Percentiles rank a stretch among this genome's conserved stretches.
These are phyloP conservation scores for Collariella sp. DNA, from an alignment of 495 filamentous ascomycete genomes.

Conservation along the genomic window DNA sequence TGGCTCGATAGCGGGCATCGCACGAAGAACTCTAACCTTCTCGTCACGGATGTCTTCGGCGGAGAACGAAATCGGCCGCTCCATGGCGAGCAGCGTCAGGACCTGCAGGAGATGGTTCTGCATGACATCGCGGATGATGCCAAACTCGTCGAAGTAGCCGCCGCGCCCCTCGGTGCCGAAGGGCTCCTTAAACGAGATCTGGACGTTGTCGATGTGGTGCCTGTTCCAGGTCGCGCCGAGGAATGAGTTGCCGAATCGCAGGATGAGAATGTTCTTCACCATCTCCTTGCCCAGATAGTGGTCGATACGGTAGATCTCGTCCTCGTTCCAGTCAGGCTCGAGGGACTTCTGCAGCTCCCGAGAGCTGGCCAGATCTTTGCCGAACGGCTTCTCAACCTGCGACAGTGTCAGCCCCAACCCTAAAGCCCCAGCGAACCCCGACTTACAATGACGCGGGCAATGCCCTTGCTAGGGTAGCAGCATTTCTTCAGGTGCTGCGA, in stretches of 20 bases:
- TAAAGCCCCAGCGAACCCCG: background rate
- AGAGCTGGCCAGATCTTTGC: conserved; percentile 91
- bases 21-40: conserved; percentile 92
- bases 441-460: conserved; percentile 87
- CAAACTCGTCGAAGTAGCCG: conserved; percentile 99
- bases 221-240: conserved; percentile 99
- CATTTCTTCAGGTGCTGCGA: conserved; percentile 94
- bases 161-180: conserved; percentile 99
- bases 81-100: conserved; percentile 93
- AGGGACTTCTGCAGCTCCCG: conserved; percentile 91
- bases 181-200: conserved; percentile 98
- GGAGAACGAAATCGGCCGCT: conserved; percentile 96
- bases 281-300: conserved; percentile 99
- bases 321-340: conserved; percentile 97
- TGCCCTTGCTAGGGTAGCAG: conserved; percentile 84
- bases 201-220: conserved; percentile 98
- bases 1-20: conserved; percentile 90
- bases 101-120: conserved; percentile 96
- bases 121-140: conserved; percentile 98
- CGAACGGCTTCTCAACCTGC: conserved; percentile 98
- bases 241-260: conserved; percentile 98
- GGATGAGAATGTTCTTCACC: conserved; percentile 99
- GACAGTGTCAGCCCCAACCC: conserved; percentile 6
- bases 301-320: conserved; percentile 99
- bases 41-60: conserved; percentile 98